Percentiles rank a stretch among this genome's conserved stretches.
Conservation (phyloP, 257 asterid genomes). For the Scutellaria barbata region DNA sequence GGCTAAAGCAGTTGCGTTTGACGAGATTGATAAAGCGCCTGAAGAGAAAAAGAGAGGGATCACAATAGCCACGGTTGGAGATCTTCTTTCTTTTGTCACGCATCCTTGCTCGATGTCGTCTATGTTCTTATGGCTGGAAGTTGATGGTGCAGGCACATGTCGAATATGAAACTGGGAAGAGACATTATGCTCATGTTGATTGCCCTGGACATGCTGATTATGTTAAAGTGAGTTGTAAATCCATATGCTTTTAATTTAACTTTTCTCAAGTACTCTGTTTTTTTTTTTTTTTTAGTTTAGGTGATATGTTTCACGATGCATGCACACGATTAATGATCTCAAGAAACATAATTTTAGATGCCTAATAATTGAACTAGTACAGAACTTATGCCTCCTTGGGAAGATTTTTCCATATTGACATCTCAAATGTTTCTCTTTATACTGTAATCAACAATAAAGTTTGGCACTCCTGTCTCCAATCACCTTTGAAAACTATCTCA, state of each 20-base stretch:
- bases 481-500: no score
- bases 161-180: slow-evolving; percentile 80
- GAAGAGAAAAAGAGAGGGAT: slow-evolving; percentile 95
- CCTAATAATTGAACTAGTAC: neutral
- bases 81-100: neutral
- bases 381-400: neutral
- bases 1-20: slow-evolving; percentile 87
- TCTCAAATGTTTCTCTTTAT: neutral
- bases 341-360: neutral
- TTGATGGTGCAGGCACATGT: slow-evolving; percentile 75
- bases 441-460: no score
- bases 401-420: neutral
- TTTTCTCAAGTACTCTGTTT: neutral
- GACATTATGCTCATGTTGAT: slow-evolving; percentile 57
- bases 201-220: slow-evolving; percentile 97
- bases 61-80: slow-evolving; percentile 77
- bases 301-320: neutral
- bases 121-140: slow-evolving; percentile 10
- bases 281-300: neutral
- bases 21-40: slow-evolving; percentile 93
- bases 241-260: slow-evolving; percentile 9
- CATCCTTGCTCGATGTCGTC: neutral
- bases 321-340: no score
- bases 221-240: slow-evolving; percentile 70
- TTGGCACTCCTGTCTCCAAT: no score